Conservation (phyloP, 352 stramenopile species). For the Globisporangium lucens region DNA sequence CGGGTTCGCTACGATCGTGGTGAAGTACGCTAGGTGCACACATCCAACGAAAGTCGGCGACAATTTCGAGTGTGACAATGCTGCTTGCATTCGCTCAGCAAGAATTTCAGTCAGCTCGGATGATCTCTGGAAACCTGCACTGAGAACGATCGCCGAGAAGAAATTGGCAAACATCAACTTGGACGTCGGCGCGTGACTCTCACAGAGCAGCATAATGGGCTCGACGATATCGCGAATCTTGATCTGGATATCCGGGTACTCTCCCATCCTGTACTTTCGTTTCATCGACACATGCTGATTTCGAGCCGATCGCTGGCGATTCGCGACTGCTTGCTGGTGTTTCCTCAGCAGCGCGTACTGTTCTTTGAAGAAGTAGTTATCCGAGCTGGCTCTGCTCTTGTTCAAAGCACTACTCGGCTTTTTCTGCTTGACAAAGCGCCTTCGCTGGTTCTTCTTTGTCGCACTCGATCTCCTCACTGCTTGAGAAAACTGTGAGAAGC, state of each 20-base stretch:
- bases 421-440: slow-evolving; percentile 31
- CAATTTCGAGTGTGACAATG: slow-evolving; percentile 12
- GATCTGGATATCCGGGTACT: slow-evolving; percentile 84
- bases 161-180: slow-evolving; percentile 38
- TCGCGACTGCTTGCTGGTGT: slow-evolving; percentile 47
- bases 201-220: slow-evolving; percentile 61
- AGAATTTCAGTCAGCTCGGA: not conserved
- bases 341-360: slow-evolving; percentile 53
- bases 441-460: not conserved
- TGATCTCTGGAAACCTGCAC: slow-evolving; percentile 25
- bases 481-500: slow-evolving; percentile 10
- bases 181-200: slow-evolving; percentile 43
- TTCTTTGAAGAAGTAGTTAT: slow-evolving; percentile 63
- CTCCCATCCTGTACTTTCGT: slow-evolving; percentile 62
- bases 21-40: slow-evolving; percentile 51
- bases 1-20: slow-evolving; percentile 30
- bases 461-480: not conserved
- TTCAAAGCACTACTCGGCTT: not conserved
- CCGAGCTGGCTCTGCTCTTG: slow-evolving; percentile 4
- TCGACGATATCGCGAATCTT: slow-evolving; percentile 59
- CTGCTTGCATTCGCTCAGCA: slow-evolving; percentile 6
- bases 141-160: slow-evolving; percentile 44
- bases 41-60: slow-evolving; percentile 27
- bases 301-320: slow-evolving; percentile 42
- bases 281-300: slow-evolving; percentile 59